These are phyloP conservation scores for Aureobasidium sp. DNA, from an alignment of 2,329 filamentous ascomycete genomes.

Conservation along the genomic window DNA sequence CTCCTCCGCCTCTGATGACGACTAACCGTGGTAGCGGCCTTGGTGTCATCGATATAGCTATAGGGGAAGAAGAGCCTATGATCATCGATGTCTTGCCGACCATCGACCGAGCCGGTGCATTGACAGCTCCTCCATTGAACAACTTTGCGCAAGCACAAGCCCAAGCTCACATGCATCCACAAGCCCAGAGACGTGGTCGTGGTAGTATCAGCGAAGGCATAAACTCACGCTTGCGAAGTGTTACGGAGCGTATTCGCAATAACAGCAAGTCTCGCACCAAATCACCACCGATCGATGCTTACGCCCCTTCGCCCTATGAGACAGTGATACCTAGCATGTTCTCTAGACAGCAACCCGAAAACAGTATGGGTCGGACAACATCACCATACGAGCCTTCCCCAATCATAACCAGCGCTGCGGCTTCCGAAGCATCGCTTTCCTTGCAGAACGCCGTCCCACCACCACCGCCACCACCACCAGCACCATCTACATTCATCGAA, in stretches of 20 bases:
- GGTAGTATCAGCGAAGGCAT: conserved; percentile 54
- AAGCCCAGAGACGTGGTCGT: conserved; percentile 46
- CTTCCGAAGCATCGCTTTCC: conserved; percentile 22
- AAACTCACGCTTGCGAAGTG: conserved; percentile 45
- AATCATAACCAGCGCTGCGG: conserved; percentile 17
- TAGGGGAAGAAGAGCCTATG: conserved; percentile 32
- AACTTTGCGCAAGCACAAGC: conserved; percentile 20
- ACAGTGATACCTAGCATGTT: conserved; percentile 30
- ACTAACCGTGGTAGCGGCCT: conserved; percentile 17
- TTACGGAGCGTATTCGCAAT: conserved; percentile 54
- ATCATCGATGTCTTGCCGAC: conserved; percentile 18
- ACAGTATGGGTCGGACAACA: neutral
- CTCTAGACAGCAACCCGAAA: conserved; percentile 13
- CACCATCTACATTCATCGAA: conserved; percentile 7
- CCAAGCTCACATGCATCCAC: conserved; percentile 28
- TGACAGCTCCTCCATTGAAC: conserved; percentile 26
- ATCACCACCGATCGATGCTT: conserved; percentile 34
- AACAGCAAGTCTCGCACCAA: conserved; percentile 47
- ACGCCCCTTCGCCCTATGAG: conserved; percentile 35
- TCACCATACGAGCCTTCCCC: conserved; percentile 4
- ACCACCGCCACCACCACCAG: conserved; percentile 9
- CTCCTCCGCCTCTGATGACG: conserved; percentile 31
- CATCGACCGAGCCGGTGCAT: conserved; percentile 22
- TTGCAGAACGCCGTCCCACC: conserved; percentile 27
- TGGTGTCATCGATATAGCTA: conserved; percentile 38